Evolutionary conservation across 176 grass and related monocot genomes (phyloP), one percentile per base, ranked within the genome.

Genomic region (Hordeum marinum): DNA sequence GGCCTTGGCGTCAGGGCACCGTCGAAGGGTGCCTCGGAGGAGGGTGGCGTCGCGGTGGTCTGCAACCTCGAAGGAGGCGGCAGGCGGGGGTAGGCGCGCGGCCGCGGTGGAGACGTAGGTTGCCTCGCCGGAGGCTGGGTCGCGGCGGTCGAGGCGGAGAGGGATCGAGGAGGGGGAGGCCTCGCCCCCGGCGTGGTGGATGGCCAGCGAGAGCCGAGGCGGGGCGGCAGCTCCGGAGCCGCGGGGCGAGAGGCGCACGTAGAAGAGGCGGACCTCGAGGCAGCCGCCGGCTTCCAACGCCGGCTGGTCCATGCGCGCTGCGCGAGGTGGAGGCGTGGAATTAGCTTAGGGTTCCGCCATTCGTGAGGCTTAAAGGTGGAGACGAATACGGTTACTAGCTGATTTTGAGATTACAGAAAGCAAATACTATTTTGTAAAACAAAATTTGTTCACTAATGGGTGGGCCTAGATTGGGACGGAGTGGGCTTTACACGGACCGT

Each of bases 201-300:
- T 83, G 34, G 83, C 85, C 45, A 94, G 96, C 18, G 80, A 60
- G 32, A 96, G 87, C 43, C 37, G 59, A 11, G 80, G 80, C 12
- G 81, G 83, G 9, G 83, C 69, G 17, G 63, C 74, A 66, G 24
- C 43, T 75, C 45, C 43, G 43, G 72, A 20, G 24, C 32, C 66
- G 78, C 70, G 86, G 7, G 91, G 85, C 14, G 89, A 87, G 32
- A 98, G 67, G 35, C 91, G 91, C 72, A 95, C 83, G 91, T 98
- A 95, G 88, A 98, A 98, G 48, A 95, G 96, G 43, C 93, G 93
- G 26, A 90, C 92, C 85, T 94, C 91, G 45, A 98, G 91, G 67
- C 65, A 63, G 90, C 63, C 26, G 24, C 62, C 61, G 62, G 77
- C 21, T 71, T 80, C 74, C 46, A 37, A 34, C n/a, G 45, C 27